Conservation (phyloP, 305 asterid species). For the Vinca major region DNA sequence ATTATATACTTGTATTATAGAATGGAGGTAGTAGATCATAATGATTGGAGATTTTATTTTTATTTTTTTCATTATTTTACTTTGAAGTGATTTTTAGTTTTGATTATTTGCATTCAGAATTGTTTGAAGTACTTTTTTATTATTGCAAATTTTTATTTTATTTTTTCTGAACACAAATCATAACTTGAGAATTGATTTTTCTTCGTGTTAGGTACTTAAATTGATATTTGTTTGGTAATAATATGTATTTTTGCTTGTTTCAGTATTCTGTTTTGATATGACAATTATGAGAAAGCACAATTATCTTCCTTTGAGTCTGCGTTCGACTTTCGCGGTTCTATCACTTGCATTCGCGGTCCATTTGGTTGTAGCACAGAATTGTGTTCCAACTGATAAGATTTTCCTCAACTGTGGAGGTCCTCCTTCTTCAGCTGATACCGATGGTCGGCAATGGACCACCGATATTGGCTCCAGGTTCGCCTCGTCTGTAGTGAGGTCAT, state of each 20-base stretch:
- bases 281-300: slow-evolving; percentile 5
- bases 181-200: background rate
- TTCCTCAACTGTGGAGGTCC: slow-evolving; percentile 84
- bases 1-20: too few relatives aligned
- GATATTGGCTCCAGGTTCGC: slow-evolving; percentile 69
- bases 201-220: background rate
- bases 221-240: background rate
- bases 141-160: too few relatives aligned
- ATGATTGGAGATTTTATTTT: background rate
- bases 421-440: slow-evolving; percentile 44
- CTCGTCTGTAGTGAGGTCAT: slow-evolving; percentile 32
- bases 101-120: too few relatives aligned
- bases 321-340: slow-evolving; percentile 19
- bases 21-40: too few relatives aligned
- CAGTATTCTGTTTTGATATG: background rate
- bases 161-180: background rate
- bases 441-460: slow-evolving; percentile 64
- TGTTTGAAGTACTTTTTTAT: too few relatives aligned
- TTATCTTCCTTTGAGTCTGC: background rate
- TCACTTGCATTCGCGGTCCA: slow-evolving; percentile 22
- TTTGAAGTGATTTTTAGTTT: background rate
- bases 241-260: background rate
- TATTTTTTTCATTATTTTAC: background rate
- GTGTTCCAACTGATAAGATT: slow-evolving; percentile 56
- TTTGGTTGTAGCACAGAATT: slow-evolving; percentile 43